Conservation (phyloP, 495 filamentous ascomycete genomes). For the Penicillium ochrochloron region DNA sequence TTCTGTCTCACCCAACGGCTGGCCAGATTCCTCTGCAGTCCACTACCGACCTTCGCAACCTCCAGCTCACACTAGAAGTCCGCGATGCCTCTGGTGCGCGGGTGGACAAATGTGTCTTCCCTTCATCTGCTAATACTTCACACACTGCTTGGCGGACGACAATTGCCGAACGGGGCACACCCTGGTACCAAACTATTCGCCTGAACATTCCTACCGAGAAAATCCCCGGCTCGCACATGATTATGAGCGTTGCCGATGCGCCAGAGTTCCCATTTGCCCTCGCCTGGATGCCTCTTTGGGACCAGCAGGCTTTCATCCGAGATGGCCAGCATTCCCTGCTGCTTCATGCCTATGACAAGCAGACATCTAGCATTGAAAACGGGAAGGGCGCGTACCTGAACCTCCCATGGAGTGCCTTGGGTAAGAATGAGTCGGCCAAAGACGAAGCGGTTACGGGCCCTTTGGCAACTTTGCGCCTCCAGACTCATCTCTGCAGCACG, state of each 20-base stretch:
- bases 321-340: slow-evolving; percentile 83
- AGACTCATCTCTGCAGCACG: slow-evolving; percentile 94
- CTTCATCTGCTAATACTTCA: slow-evolving; percentile 75
- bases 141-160: slow-evolving; percentile 87
- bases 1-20: slow-evolving; percentile 78
- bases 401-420: slow-evolving; percentile 75
- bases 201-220: slow-evolving; percentile 80
- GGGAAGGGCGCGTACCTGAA: slow-evolving; percentile 81
- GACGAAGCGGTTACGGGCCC: slow-evolving; percentile 78
- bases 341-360: slow-evolving; percentile 89
- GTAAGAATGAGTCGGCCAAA: slow-evolving; percentile 66
- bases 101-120: slow-evolving; percentile 84
- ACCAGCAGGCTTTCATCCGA: slow-evolving; percentile 84
- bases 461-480: slow-evolving; percentile 72
- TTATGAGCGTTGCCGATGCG: slow-evolving; percentile 85
- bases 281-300: slow-evolving; percentile 93
- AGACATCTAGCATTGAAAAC: slow-evolving; percentile 64
- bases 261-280: slow-evolving; percentile 87
- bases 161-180: slow-evolving; percentile 73
- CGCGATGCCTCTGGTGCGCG: slow-evolving; percentile 75
- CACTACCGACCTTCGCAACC: slow-evolving; percentile 65
- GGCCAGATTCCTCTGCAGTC: slow-evolving; percentile 72
- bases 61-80: slow-evolving; percentile 90
- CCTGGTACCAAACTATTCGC: slow-evolving; percentile 87
- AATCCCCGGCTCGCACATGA: slow-evolving; percentile 82